Evolutionary conservation across 352 stramenopile genomes (phyloP), one percentile per base, ranked within the genome.

Genomic region (Pythium chondricola): DNA sequence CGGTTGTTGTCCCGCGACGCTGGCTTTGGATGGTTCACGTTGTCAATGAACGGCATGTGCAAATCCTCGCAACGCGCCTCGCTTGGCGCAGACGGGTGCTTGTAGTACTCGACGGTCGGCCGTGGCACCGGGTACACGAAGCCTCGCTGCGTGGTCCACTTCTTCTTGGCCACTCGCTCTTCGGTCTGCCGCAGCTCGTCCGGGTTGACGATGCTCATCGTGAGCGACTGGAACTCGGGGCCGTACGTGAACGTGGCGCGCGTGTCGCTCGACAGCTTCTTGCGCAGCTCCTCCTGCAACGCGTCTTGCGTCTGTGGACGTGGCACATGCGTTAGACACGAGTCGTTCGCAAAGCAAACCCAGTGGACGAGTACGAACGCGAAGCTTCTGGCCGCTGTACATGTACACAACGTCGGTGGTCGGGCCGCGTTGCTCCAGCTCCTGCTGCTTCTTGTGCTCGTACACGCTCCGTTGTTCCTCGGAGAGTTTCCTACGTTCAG

Each of bases 331-430:
- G n/a, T n/a, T n/a, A 52, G 20, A 40, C 35, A 33, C 29, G 13
- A 33, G 29, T 8, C n/a, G 2, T 18, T 13, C 14, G 27, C 31
- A 16, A 50, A 44, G 43, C 16, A 48, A 29, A 11, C 6, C 31
- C 43, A 46, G 17, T 17, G 25, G 3, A 16, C 16, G 32, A 24
- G 35, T 20, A 32, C 63, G 45, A 62, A 90, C 79, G 43, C 79
- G 66, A 9, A 95, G 67, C 43, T 88, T 91, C 54, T 96, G 87
- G 3, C 81, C 75, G 47, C 79, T 92, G 67, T 96, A 96, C 58
- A 93, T 75, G 54, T 88, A 95, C 16, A 88, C 63, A n/a, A n/a
- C n/a, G n/a, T n/a, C n/a, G n/a, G n/a, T n/a, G n/a, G n/a, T 14
- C 72, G 74, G 6, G 37, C 27, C 10, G 21, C 27, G 2, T 27